Percentiles rank a stretch among this genome's conserved stretches.
phyloP scores from a whole-genome alignment of 441 rosid species.

The Erodium texanum region DNA sequence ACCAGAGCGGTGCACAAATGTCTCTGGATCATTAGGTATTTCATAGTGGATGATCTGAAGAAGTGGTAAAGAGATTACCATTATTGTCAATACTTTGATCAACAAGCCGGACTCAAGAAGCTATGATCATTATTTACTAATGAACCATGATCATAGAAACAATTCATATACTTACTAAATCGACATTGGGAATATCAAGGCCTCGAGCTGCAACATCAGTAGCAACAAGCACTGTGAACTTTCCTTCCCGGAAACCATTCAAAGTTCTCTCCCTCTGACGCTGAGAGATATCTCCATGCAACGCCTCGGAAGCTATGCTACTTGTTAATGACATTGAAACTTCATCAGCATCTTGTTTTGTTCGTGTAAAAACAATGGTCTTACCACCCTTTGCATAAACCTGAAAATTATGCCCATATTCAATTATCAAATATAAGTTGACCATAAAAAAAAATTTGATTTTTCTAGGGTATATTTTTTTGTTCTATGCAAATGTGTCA shows the following conservation, averaged over 20 bases:
- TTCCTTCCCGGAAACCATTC: conserved; percentile 85
- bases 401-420: conserved; percentile 26
- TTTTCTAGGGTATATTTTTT: no score
- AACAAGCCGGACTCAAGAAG: no score
- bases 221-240: conserved; percentile 94
- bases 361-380: conserved; percentile 89
- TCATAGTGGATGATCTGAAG: conserved; percentile 86
- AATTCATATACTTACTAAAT: conserved; percentile 50
- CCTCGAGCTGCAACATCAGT: conserved; percentile 98
- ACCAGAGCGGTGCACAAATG: conserved; percentile 97
- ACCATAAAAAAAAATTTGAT: no score
- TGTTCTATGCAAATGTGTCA: no score
- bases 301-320: conserved; percentile 85
- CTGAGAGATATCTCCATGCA: conserved; percentile 97
- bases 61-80: conserved; percentile 16
- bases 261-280: conserved; percentile 98
- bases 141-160: no score
- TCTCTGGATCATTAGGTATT: conserved; percentile 95
- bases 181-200: conserved; percentile 94
- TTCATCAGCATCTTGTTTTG: conserved; percentile 95
- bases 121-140: no score
- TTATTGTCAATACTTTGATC: no score
- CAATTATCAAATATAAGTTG: no score
- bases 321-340: conserved; percentile 70
- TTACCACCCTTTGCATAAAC: conserved; percentile 97